These are phyloP conservation scores for barrel medic (Medicago truncatula) DNA, from an alignment of 306 rosid species.

Conservation along the genomic window MtrunA17r5.0-ANR NC_053044.1:25574501-25575000, in stretches of 20 bases:
- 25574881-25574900: not conserved
- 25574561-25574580: not conserved
- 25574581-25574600: not conserved
- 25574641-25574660: not conserved
- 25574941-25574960: not conserved
- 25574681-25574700: not conserved
- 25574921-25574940: not conserved
- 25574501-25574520: not conserved
- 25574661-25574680: not conserved
- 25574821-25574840: not conserved
- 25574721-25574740: not conserved
- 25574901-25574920: not conserved
- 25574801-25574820: constrained; percentile 19
- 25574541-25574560: not conserved
- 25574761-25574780: not conserved
- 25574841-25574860: not conserved
- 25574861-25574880: not conserved
- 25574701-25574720: too few species aligned
- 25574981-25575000: not conserved
- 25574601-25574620: not conserved
- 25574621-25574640: not conserved
- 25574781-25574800: not conserved
- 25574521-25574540: not conserved
- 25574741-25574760: not conserved
- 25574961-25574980: not conserved